Base-by-base conservation (phyloP, 2,329 filamentous ascomycete species). In the Arthrocladium fulminans region DNA sequence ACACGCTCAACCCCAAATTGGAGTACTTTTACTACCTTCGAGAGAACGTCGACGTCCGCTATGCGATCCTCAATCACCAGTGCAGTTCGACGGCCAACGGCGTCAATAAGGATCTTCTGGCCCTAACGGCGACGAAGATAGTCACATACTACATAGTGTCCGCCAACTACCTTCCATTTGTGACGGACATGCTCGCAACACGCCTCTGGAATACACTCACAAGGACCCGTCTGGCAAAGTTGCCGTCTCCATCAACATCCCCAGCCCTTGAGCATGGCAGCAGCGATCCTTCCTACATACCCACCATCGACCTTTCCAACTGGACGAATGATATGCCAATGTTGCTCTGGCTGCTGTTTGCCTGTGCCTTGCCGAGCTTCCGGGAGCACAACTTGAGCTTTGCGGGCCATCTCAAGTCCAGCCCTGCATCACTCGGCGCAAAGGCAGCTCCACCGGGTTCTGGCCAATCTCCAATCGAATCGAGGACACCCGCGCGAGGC, bases 11-110 rank as follows among this genome's bases (percentile, higher is more conserved):
- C 10, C 42, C 24, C 25, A 45, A 32, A n/a, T 20, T 45, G 29
- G 42, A 45, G 20, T 45, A 45, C 20, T 45, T 32, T 7, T 45
- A 45, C 25, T 45, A 15, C 25, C 25, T 45, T 7, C 42, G 42
- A 6, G 42, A 45, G 24, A 15, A 45, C 25, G 34, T 45, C 20
- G 42, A 45, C 15, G 25, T 24, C 24, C 42, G 42, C 24, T 27
- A 45, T 45, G 42, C 42, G 3, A 9, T 45, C n/a, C 42, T 45
- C n/a, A 45, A 45, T 22, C 27, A 32, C 20, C 19, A 45, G 20
- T 15, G 15, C 17, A 17, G 13, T 15, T 2, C 27, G 24, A 45
- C 42, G 9, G 20, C 13, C 6, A 27, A 8, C 40, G n/a, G 12
- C 7, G 24, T 8, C 24, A 17, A 20, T 8, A 45, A 45, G 20